Evolutionary conservation across 1,284 basidiomycete species (phyloP).

Genomic region (Malassezia arunalokei): DNA sequence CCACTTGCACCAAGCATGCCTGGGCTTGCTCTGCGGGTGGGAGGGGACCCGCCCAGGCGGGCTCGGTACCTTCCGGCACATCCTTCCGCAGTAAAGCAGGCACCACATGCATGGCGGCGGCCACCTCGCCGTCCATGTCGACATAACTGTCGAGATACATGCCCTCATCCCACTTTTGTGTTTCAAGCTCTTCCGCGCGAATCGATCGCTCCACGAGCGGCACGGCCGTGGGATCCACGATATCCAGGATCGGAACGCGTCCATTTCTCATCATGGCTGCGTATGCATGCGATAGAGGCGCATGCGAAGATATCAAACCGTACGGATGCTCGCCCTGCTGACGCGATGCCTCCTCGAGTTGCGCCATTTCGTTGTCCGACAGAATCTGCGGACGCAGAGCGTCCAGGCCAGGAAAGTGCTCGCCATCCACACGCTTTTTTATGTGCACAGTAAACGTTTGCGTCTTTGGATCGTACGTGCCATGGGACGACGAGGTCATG

Average conservation of each 20-base stretch:
- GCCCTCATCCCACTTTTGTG: conserved; percentile 20
- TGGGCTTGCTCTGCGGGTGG: background rate
- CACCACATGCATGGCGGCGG: conserved; percentile 3
- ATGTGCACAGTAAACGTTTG: background rate
- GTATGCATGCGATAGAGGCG: background rate
- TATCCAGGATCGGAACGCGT: conserved; percentile 6
- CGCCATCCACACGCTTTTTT: background rate
- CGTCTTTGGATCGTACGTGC: background rate
- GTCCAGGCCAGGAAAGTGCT: conserved; percentile 1
- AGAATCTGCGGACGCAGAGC: conserved; percentile 7
- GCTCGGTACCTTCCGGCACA: background rate
- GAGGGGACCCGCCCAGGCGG: background rate
- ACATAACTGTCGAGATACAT: conserved; percentile 10
- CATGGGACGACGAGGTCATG: background rate
- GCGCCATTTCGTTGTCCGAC: conserved; percentile 1
- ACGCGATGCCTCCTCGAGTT: conserved; percentile 3
- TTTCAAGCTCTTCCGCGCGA: conserved; percentile 6
- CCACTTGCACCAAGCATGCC: conserved; percentile 10
- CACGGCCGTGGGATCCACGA: background rate
- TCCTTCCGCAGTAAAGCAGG: background rate
- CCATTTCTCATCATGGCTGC: background rate
- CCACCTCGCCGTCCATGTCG: conserved; percentile 15
- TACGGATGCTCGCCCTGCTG: background rate
- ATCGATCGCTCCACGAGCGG: background rate
- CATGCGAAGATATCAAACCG: background rate